phyloP scores from a whole-genome alignment of 2,329 filamentous ascomycete species.

The Elsinoe necatrix region DNA sequence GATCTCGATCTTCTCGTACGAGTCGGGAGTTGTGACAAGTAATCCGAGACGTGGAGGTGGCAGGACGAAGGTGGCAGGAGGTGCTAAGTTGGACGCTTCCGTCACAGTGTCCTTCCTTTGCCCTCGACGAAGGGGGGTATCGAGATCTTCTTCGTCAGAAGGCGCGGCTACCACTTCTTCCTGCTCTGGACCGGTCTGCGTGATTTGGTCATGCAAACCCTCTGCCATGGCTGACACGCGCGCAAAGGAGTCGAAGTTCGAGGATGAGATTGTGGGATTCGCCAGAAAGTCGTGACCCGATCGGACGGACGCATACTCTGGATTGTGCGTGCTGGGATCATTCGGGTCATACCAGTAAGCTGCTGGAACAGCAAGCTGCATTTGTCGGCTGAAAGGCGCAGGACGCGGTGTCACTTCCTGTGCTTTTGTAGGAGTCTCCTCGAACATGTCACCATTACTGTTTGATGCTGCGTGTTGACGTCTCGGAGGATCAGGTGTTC shows the following conservation, averaged over 20 bases:
- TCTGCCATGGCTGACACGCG: constrained; percentile 10
- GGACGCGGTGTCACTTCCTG: constrained; percentile 19
- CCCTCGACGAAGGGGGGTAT: not conserved
- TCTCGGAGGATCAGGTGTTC: constrained; percentile 26
- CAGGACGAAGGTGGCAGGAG: constrained; percentile 27
- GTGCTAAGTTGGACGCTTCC: constrained; percentile 2
- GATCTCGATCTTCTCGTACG: constrained; percentile 56
- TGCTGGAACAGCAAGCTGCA: constrained; percentile 36
- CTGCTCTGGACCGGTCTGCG: not conserved
- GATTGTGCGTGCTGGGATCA: constrained; percentile 37
- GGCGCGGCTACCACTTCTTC: not conserved
- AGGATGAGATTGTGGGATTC: constrained; percentile 22
- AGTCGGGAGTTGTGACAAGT: constrained; percentile 57
- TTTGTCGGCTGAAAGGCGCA: constrained; percentile 34
- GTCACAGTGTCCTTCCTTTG: not conserved
- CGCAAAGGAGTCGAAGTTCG: constrained; percentile 17
- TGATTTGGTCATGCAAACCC: constrained; percentile 13
- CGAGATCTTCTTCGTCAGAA: not conserved
- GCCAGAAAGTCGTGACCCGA: constrained; percentile 37
- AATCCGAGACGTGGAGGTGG: constrained; percentile 49
- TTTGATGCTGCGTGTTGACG: constrained; percentile 13
- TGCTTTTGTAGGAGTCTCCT: constrained; percentile 24
- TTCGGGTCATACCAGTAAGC: constrained; percentile 39
- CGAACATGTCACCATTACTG: constrained; percentile 16
- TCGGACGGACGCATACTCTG: constrained; percentile 39